phyloP scores from a whole-genome alignment of 2,329 filamentous ascomycete species.

The Coleophoma crateriformis region DNA sequence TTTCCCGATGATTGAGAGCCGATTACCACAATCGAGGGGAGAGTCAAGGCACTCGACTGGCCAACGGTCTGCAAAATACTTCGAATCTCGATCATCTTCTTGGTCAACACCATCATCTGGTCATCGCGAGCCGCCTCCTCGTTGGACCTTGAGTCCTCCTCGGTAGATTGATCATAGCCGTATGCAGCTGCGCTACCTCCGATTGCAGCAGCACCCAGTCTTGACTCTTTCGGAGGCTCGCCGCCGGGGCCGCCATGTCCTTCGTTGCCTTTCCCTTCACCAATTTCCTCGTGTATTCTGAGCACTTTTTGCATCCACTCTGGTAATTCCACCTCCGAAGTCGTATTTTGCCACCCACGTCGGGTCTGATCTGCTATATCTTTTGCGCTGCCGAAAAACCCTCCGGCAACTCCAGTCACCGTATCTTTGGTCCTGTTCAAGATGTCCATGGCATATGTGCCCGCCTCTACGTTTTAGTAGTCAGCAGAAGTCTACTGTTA shows the following conservation, averaged over 20 bases:
- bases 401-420: slow-evolving; percentile 62
- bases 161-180: slow-evolving; percentile 64
- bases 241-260: slow-evolving; percentile 36
- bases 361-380: slow-evolving; percentile 75
- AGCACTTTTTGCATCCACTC: slow-evolving; percentile 79
- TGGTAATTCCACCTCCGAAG: slow-evolving; percentile 64
- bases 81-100: slow-evolving; percentile 99
- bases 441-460: slow-evolving; percentile 71
- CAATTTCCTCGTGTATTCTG: slow-evolving; percentile 53
- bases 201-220: slow-evolving; percentile 54
- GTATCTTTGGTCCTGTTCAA: slow-evolving; percentile 69
- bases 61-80: slow-evolving; percentile 87
- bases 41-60: slow-evolving; percentile 79
- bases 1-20: slow-evolving; percentile 98
- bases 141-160: slow-evolving; percentile 56
- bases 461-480: slow-evolving; percentile 49
- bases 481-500: not conserved
- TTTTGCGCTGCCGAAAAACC: slow-evolving; percentile 65
- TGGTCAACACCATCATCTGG: slow-evolving; percentile 98
- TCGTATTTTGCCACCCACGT: slow-evolving; percentile 78
- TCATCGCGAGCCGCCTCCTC: slow-evolving; percentile 77
- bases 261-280: slow-evolving; percentile 32
- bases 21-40: slow-evolving; percentile 98
- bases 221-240: slow-evolving; percentile 53
- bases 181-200: slow-evolving; percentile 72